These are phyloP conservation scores for Filobasidium floriforme DNA, from an alignment of 768 basidiomycete species.

Conservation along the genomic window DNA sequence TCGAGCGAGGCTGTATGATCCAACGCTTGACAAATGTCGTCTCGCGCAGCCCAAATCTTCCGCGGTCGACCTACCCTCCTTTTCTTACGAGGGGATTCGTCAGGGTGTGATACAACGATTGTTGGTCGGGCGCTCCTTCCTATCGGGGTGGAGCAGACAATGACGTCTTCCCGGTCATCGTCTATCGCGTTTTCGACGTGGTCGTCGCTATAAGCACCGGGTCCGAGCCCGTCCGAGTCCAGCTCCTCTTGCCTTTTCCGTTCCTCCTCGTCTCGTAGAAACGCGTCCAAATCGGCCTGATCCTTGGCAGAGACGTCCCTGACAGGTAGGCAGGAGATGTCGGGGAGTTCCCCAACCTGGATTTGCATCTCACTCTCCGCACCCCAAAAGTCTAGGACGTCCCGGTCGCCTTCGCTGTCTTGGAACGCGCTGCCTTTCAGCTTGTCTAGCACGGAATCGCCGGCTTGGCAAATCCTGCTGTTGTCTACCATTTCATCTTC, in stretches of 20 bases:
- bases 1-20: too few relatives aligned
- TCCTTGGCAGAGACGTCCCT: neutral
- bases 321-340: neutral
- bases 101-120: too few relatives aligned
- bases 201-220: neutral
- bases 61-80: too few relatives aligned
- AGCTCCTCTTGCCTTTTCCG: neutral
- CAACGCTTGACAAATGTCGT: too few relatives aligned
- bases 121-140: too few relatives aligned
- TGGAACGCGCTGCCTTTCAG: neutral
- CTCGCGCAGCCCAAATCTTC: too few relatives aligned
- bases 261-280: neutral
- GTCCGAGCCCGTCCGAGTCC: neutral
- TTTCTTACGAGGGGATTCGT: too few relatives aligned
- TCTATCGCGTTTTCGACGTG: neutral
- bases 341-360: neutral
- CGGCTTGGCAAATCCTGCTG: too few relatives aligned
- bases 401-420: neutral
- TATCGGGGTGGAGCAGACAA: too few relatives aligned
- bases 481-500: neutral
- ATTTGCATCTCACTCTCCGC: neutral
- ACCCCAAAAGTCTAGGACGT: neutral
- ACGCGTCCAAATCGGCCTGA: constrained; percentile 2
- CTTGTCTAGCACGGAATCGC: neutral
- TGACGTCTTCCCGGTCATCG: too few relatives aligned